phyloP scores from a whole-genome alignment of 208 protist genomes.

The Leishmania turanica region DNA sequence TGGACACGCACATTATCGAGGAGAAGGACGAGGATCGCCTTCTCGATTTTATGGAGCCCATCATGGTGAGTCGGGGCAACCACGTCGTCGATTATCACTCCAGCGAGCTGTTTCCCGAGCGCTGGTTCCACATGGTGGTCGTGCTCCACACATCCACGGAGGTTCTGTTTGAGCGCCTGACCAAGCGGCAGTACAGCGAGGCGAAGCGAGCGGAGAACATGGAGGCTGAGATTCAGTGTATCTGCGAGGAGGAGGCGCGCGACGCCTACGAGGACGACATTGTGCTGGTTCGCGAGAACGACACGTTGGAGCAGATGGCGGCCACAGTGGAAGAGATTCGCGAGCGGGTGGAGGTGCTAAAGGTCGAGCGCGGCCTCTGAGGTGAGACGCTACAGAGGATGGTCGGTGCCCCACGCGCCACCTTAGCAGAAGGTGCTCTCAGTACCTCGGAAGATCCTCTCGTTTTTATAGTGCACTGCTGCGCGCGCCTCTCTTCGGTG shows the following conservation, averaged over 20 bases:
- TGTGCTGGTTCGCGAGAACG: conserved; percentile 84
- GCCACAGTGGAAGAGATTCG: conserved; percentile 82
- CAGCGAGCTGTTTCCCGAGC: conserved; percentile 97
- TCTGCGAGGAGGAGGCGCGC: conserved; percentile 96
- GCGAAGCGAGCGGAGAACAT: conserved; percentile 97
- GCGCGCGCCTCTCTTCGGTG: not conserved
- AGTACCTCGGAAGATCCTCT: not conserved
- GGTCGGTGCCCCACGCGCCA: not conserved
- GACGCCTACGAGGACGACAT: conserved; percentile 93
- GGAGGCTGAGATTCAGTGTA: conserved; percentile 97
- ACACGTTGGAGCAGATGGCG: conserved; percentile 94
- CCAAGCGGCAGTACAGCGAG: conserved; percentile 89
- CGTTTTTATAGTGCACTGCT: not conserved
- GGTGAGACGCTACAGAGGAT: not conserved
- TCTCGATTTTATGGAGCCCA: conserved; percentile 95
- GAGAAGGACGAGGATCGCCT: conserved; percentile 94
- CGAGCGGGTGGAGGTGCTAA: conserved; percentile 59
- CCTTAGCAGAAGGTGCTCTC: not conserved
- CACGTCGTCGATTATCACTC: conserved; percentile 97
- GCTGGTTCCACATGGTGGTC: conserved; percentile 98
- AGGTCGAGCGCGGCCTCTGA: conserved; percentile 30
- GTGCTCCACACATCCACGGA: conserved; percentile 94
- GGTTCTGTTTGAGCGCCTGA: conserved; percentile 92
- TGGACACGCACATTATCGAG: conserved; percentile 94
- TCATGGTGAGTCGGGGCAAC: conserved; percentile 88